Base-by-base conservation (phyloP, 2,329 filamentous ascomycete genomes). In the Periconia macrospinosa region DNA sequence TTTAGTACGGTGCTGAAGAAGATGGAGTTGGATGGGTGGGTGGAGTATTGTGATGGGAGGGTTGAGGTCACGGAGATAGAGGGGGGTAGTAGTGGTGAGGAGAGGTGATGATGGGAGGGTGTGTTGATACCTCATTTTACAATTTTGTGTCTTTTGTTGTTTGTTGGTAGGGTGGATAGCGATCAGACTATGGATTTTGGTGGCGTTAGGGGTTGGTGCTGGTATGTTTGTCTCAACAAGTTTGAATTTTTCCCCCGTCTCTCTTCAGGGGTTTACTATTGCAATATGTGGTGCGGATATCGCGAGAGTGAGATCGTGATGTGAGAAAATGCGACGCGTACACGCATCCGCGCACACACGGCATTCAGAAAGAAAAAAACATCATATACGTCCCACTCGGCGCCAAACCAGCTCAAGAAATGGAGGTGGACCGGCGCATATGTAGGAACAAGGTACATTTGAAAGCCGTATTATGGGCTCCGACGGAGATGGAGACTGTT, bases 1-100 rank as follows among this genome's bases (percentile, higher is more conserved):
- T 88, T 89, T 63, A 88, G 84, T 54, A 88, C 83, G 6, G 77
- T 88, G 27, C 76, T 89, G 55, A 89, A 89, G 77, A 83, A 82
- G 61, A 83, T 86, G 80, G 71, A 83, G 45, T 71, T 89, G 47
- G 82, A 87, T 59, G 82, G 82, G 1, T 88, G 84, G 84, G 80
- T 85, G 2, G 72, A 84, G 68, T 83, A 80, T 56, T 88, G 86
- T 49, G 63, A 72, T 59, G 51, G 58, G 6, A 58, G 35, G n/a
- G 59, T 68, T 1, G 58, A 62, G 20, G 52, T 48, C 8, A 72
- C 69, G 30, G 51, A 58, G 20, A 42, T 68, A 8, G 20, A 62
- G 67, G 40, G 44, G 53, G 20, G 57, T 51, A 7, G 23, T 47
- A 10, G 56, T 54, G 9, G 45, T 41, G 46, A 49, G 19, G 17